Evolutionary conservation across 1,284 basidiomycete species (phyloP).

Genomic region (Tetrapyrgos nigripes): DNA sequence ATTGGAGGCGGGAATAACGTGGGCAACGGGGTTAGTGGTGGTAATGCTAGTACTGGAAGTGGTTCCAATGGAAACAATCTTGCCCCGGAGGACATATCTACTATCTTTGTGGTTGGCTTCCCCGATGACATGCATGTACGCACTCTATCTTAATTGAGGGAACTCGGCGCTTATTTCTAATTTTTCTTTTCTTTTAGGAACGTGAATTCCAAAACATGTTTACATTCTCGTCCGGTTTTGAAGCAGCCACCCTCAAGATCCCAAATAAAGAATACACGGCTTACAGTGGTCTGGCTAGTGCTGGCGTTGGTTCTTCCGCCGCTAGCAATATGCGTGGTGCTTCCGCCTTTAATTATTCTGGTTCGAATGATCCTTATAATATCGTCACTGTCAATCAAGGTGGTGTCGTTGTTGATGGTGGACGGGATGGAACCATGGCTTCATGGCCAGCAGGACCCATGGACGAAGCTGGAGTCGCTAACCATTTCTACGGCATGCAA

Average conservation of each 20-base stretch:
- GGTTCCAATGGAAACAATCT: slow-evolving; percentile 27
- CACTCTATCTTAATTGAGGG: slow-evolving; percentile 26
- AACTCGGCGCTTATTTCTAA: neutral
- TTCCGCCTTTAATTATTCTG: slow-evolving; percentile 39
- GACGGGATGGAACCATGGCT: slow-evolving; percentile 68
- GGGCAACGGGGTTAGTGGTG: slow-evolving; percentile 25
- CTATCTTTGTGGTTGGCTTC: slow-evolving; percentile 98
- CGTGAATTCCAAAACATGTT: slow-evolving; percentile 99
- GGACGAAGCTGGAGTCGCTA: slow-evolving; percentile 23
- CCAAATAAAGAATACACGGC: slow-evolving; percentile 87
- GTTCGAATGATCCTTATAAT: slow-evolving; percentile 79
- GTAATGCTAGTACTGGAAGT: slow-evolving; percentile 28
- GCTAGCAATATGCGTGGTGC: slow-evolving; percentile 39
- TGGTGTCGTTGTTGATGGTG: slow-evolving; percentile 74
- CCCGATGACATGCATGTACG: slow-evolving; percentile 97
- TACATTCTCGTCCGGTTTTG: slow-evolving; percentile 94
- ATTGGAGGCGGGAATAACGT: slow-evolving; percentile 21
- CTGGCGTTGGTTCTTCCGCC: slow-evolving; percentile 28
- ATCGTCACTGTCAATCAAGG: slow-evolving; percentile 80
- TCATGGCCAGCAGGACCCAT: slow-evolving; percentile 64
- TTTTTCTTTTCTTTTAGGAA: slow-evolving; percentile 61
- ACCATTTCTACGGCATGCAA: slow-evolving; percentile 25
- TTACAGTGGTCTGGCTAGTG: slow-evolving; percentile 56
- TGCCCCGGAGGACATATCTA: slow-evolving; percentile 90
- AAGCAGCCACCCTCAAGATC: slow-evolving; percentile 97